Conservation (phyloP, 805 yeast species). For the Metschnikowia reukaufii region DNA sequence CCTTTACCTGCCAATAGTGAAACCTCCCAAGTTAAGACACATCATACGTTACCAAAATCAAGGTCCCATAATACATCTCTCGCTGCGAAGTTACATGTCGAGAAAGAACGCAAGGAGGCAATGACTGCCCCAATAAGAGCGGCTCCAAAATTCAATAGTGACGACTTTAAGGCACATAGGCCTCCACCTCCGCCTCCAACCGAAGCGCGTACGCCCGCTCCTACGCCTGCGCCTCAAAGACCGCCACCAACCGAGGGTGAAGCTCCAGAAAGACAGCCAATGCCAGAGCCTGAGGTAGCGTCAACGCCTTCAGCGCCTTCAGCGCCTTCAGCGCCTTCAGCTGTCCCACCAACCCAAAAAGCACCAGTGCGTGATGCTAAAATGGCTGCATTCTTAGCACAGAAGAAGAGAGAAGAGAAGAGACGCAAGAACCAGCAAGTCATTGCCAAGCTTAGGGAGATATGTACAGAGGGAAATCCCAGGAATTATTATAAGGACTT, state of each 20-base stretch:
- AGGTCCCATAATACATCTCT: conserved; percentile 42
- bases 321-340: no score
- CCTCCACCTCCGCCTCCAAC: conserved; percentile 46
- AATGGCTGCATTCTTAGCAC: conserved; percentile 56
- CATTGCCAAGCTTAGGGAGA: conserved; percentile 65
- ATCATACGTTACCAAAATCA: conserved; percentile 36
- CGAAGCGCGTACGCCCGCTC: conserved; percentile 4
- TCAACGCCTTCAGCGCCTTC: no score
- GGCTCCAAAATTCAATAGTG: conserved; percentile 28
- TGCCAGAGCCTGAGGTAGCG: conserved; percentile 14
- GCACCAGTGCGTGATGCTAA: conserved; percentile 50
- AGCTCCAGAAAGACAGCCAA: conserved; percentile 12
- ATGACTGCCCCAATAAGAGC: conserved; percentile 41
- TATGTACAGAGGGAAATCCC: conserved; percentile 88
- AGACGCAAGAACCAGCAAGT: conserved; percentile 70
- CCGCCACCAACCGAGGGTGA: background rate
- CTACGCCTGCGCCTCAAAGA: conserved; percentile 6
- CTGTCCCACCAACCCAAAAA: conserved; percentile 18
- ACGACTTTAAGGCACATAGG: conserved; percentile 35
- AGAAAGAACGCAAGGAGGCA: conserved; percentile 23
- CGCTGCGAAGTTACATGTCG: conserved; percentile 26
- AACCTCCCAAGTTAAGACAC: conserved; percentile 3
- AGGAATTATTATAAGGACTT: conserved; percentile 63
- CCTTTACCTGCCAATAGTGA: conserved; percentile 18
- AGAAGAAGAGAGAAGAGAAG: conserved; percentile 76